Base-by-base conservation (phyloP, 257 asterid genomes). In the Euphrasia confusa region DNA sequence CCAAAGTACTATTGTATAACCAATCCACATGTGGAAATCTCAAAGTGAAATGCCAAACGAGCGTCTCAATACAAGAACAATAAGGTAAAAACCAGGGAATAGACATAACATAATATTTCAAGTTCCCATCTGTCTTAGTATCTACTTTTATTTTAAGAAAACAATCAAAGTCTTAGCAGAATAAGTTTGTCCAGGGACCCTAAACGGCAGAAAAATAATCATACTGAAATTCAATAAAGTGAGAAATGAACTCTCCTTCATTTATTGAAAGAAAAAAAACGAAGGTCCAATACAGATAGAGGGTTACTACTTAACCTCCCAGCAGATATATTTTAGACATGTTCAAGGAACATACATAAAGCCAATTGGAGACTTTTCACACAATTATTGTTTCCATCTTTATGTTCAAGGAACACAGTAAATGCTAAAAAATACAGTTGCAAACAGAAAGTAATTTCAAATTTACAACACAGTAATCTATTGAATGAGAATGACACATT, bases 1-100 rank as follows among this genome's bases (percentile, higher is more conserved):
- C 12, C 18, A 59, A 54, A 54, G 8, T 52, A 40, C 11, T 52
- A 63, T 15, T 44, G 71, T 56, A 58, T 72, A 47, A 5, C 56
- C 50, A 32, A n/a, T 5, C 62, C 54, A 50, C 40, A 30, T 30
- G 9, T 12, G 39, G 49, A 44, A 55, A 65, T 24, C 55, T 58
- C 28, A 18, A 64, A 35, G 69, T 14, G 32, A 65, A 52, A 60
- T 44, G 47, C 58, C 54, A 40, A 47, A 15, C 65, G 42, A 42
- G 67, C 8, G 53, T 24, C 40, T 47, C 37, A 37, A 30, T 44
- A 44, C 13, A 44, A 11, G 30, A 10, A 45, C 10, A 60, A 15
- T 3, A 17, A 54, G 48, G 48, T 13, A 57, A 63, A 10, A 5
- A 14, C 18, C 1, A 44, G 37, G 50, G 24, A 55, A 33, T 40